Percentiles rank a stretch among this genome's conserved stretches.
phyloP scores from a whole-genome alignment of 2,329 filamentous ascomycete species.

The Akanthomyces muscarius region DNA sequence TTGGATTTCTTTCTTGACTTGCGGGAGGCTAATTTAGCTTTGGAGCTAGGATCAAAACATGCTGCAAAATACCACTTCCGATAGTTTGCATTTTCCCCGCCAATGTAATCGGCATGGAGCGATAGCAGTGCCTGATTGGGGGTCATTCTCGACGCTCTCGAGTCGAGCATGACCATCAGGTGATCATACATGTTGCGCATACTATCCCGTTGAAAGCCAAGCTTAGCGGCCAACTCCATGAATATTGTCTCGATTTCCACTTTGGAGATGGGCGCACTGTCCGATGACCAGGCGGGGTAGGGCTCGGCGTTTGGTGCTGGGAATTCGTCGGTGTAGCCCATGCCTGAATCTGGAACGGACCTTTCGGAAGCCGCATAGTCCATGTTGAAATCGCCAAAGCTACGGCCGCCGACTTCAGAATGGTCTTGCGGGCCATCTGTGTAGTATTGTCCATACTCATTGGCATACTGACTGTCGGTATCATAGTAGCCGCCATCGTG shows the following conservation, averaged over 20 bases:
- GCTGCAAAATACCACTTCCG: slow-evolving; percentile 99
- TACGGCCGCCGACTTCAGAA: slow-evolving; percentile 29
- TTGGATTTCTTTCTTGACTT: slow-evolving; percentile 63
- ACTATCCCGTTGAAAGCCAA: slow-evolving; percentile 97
- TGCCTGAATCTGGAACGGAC: slow-evolving; percentile 84
- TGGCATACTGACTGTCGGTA: slow-evolving; percentile 54
- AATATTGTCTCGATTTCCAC: slow-evolving; percentile 99
- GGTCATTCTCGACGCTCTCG: slow-evolving; percentile 94
- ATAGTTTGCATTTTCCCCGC: slow-evolving; percentile 97
- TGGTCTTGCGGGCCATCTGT: slow-evolving; percentile 36
- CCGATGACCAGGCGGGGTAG: slow-evolving; percentile 95
- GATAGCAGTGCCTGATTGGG: slow-evolving; percentile 95
- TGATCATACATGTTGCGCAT: slow-evolving; percentile 99
- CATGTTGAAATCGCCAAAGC: slow-evolving; percentile 67
- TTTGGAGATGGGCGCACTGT: slow-evolving; percentile 94
- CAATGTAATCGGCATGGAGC: slow-evolving; percentile 95
- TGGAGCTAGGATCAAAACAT: slow-evolving; percentile 83
- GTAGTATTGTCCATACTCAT: slow-evolving; percentile 43
- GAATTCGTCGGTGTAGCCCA: slow-evolving; percentile 88
- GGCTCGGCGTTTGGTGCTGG: slow-evolving; percentile 93
- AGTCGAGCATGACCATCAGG: slow-evolving; percentile 93
- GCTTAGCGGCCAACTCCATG: slow-evolving; percentile 88
- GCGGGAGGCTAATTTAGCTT: slow-evolving; percentile 73
- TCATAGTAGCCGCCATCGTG: slow-evolving; percentile 91
- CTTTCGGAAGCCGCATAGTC: slow-evolving; percentile 91